These are phyloP conservation scores for Tubosaeta sp. DNA, from an alignment of 768 basidiomycete species.

Conservation along the genomic window DNA sequence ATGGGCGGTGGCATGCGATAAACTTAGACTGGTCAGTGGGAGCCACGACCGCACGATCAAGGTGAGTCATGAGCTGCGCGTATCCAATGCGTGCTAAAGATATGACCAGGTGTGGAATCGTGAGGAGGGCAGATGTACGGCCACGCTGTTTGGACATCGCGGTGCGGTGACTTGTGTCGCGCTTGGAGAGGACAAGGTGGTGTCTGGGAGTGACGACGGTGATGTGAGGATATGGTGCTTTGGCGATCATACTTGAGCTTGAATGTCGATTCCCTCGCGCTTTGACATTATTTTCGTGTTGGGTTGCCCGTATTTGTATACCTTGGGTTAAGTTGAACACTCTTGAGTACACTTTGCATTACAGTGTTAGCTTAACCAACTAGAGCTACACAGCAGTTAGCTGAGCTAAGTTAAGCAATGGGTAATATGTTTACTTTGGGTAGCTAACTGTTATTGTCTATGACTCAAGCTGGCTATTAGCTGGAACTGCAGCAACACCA, in stretches of 20 bases:
- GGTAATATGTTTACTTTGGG: too few species aligned
- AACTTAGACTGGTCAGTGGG: conserved; percentile 84
- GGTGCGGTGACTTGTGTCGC: conserved; percentile 90
- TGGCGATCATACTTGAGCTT: conserved; percentile 28
- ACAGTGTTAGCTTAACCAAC: too few species aligned
- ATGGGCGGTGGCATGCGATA: conserved; percentile 92
- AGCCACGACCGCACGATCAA: conserved; percentile 98
- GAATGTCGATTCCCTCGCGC: neutral
- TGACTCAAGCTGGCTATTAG: too few species aligned
- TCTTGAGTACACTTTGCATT: too few species aligned
- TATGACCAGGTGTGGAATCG: conserved; percentile 80
- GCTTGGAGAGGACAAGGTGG: conserved; percentile 90
- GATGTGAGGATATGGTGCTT: conserved; percentile 85
- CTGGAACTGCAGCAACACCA: too few species aligned
- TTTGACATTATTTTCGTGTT: neutral
- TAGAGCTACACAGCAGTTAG: too few species aligned
- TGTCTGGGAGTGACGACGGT: conserved; percentile 94
- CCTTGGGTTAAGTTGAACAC: too few species aligned
- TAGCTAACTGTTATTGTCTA: too few species aligned
- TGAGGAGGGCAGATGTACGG: conserved; percentile 80
- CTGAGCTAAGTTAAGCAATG: too few species aligned
- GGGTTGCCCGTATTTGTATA: neutral
- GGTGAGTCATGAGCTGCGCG: conserved; percentile 42
- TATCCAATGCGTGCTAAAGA: neutral
- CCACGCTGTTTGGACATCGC: conserved; percentile 90